Evolutionary conservation across 1,284 basidiomycete species (phyloP).

Genomic region (Microbotryum saponariae): DNA sequence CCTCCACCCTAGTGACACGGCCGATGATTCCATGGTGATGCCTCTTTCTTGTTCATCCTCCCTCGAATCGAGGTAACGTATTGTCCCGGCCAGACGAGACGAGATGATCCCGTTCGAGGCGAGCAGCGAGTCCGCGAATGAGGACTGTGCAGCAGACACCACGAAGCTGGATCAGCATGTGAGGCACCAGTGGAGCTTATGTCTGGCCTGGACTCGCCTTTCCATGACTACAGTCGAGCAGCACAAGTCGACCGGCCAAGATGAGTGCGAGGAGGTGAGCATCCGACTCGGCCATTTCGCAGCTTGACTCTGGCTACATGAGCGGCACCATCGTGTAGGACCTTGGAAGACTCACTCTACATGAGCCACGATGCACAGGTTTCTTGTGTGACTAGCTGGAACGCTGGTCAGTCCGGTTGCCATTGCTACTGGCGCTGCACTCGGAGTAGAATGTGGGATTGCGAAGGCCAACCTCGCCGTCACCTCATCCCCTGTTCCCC

Average conservation of each 20-base stretch:
- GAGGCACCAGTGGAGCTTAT: neutral
- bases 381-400: slow-evolving; percentile 8
- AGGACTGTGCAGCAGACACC: slow-evolving; percentile 26
- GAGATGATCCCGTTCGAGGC: slow-evolving; percentile 99
- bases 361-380: slow-evolving; percentile 36
- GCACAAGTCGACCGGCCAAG: neutral
- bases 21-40: slow-evolving; percentile 98
- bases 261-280: too few relatives aligned
- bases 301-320: too few relatives aligned
- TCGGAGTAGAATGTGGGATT: neutral
- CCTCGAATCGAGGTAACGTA: slow-evolving; percentile 88
- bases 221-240: neutral
- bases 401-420: neutral
- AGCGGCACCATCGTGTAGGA: too few relatives aligned
- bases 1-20: slow-evolving; percentile 46
- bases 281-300: too few relatives aligned
- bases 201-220: too few relatives aligned
- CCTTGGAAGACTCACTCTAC: slow-evolving; percentile 44
- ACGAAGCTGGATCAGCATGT: neutral
- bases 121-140: slow-evolving; percentile 88
- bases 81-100: slow-evolving; percentile 85
- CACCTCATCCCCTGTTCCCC: too few relatives aligned
- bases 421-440: neutral
- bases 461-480: neutral
- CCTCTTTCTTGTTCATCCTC: slow-evolving; percentile 97